Percentiles rank a stretch among this genome's conserved stretches.
phyloP scores from a whole-genome alignment of 352 stramenopile species.

The Phytophthora quininea region DNA sequence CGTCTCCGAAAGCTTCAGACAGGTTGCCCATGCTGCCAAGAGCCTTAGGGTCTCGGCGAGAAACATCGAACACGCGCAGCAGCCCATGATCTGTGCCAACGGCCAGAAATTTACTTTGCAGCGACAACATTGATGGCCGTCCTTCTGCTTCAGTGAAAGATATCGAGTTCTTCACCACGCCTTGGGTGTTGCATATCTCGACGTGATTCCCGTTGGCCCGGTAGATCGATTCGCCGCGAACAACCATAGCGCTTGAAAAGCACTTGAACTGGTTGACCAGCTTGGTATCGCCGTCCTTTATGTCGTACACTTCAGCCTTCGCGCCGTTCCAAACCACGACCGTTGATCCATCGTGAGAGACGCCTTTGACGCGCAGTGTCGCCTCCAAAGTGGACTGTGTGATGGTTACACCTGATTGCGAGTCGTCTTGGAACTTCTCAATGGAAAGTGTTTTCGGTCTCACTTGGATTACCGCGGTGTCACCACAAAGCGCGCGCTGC shows the following conservation, averaged over 20 bases:
- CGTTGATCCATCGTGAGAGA: conserved; percentile 79
- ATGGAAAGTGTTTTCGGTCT: conserved; percentile 73
- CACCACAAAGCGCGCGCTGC: conserved; percentile 76
- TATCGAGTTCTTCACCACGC: conserved; percentile 88
- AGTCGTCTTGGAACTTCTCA: conserved; percentile 76
- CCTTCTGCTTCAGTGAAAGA: conserved; percentile 93
- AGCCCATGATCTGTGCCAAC: conserved; percentile 87
- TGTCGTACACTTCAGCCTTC: conserved; percentile 88
- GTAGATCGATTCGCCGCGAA: conserved; percentile 90
- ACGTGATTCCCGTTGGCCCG: conserved; percentile 84
- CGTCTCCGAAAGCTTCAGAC: conserved; percentile 55
- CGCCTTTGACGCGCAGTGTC: conserved; percentile 79
- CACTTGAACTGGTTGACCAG: conserved; percentile 77
- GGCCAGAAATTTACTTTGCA: conserved; percentile 92
- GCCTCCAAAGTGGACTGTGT: conserved; percentile 69
- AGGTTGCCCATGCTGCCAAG: conserved; percentile 87
- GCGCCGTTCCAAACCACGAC: conserved; percentile 88
- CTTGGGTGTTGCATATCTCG: conserved; percentile 88
- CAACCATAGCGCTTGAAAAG: conserved; percentile 65
- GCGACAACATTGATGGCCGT: conserved; percentile 73
- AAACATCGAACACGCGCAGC: conserved; percentile 91
- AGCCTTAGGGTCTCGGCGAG: conserved; percentile 83
- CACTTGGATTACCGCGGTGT: conserved; percentile 88
- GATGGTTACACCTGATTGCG: conserved; percentile 46
- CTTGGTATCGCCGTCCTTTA: conserved; percentile 72